Percentiles rank a stretch among this genome's conserved stretches.
Evolutionary conservation across 805 yeast species (phyloP).

Genomic region (Cyberlindnera bimundalis): DNA sequence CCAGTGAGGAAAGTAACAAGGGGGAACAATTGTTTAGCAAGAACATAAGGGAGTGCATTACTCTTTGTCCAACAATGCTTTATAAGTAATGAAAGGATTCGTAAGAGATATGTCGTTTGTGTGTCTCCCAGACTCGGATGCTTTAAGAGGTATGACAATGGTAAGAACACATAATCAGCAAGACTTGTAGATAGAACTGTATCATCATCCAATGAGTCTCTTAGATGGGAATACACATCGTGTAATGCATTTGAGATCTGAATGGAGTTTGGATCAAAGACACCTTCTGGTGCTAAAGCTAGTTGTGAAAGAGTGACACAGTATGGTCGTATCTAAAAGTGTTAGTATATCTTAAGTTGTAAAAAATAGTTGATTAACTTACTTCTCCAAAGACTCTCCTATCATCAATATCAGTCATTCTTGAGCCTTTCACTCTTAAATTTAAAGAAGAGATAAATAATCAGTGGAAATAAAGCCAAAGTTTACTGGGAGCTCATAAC

Average conservation of each 20-base stretch:
- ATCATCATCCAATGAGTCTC: conserved; percentile 15
- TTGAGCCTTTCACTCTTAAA: background rate
- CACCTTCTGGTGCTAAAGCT: conserved; percentile 38
- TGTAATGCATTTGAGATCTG: conserved; percentile 32
- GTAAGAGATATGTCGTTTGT: conserved; percentile 43
- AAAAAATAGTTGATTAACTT: background rate
- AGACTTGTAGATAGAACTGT: conserved; percentile 35
- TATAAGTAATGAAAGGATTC: conserved; percentile 43
- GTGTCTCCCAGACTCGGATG: conserved; percentile 44
- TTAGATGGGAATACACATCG: conserved; percentile 29
- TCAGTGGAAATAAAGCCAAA: background rate
- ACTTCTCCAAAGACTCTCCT: conserved; percentile 20
- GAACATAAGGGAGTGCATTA: conserved; percentile 33
- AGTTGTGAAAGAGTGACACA: conserved; percentile 44
- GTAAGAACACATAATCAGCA: conserved; percentile 63
- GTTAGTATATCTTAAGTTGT: no score
- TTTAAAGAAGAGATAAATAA: no score
- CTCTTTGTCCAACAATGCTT: conserved; percentile 43
- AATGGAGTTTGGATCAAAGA: conserved; percentile 32
- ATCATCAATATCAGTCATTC: conserved; percentile 16
- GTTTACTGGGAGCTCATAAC: background rate
- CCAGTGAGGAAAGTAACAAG: conserved; percentile 44
- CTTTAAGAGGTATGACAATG: conserved; percentile 51
- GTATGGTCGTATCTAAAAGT: conserved; percentile 33
- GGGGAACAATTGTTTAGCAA: conserved; percentile 46